Evolutionary conservation across 371 early-diverging fungal genomes (phyloP).

Genomic region (Saksenaea oblongispora): DNA sequence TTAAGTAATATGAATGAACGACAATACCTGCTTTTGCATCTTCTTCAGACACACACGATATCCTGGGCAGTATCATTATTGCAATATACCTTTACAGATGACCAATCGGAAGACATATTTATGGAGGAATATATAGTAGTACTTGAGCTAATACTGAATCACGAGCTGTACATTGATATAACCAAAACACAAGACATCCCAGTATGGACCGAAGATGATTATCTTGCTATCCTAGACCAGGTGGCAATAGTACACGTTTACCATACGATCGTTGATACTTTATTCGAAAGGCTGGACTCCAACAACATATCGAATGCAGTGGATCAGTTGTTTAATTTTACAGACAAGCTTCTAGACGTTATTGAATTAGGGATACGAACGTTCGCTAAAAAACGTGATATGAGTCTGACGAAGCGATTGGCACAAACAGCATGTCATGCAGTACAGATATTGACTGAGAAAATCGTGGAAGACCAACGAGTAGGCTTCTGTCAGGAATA

Average conservation of each 20-base stretch:
- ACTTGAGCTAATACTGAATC: slow-evolving; percentile 30
- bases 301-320: neutral
- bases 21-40: slow-evolving; percentile 48
- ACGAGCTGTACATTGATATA: slow-evolving; percentile 25
- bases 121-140: slow-evolving; percentile 28
- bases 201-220: slow-evolving; percentile 64
- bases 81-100: slow-evolving; percentile 35
- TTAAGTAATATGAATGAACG: slow-evolving; percentile 27
- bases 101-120: neutral
- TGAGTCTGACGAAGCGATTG: slow-evolving; percentile 38
- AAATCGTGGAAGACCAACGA: neutral
- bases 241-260: slow-evolving; percentile 45
- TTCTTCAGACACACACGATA: slow-evolving; percentile 44
- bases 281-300: neutral
- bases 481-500: slow-evolving; percentile 12
- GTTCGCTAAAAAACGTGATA: slow-evolving; percentile 13
- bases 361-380: slow-evolving; percentile 25
- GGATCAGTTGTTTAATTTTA: slow-evolving; percentile 20
- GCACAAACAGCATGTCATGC: slow-evolving; percentile 48
- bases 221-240: slow-evolving; percentile 59
- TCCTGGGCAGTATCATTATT: slow-evolving; percentile 61
- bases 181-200: slow-evolving; percentile 31
- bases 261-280: slow-evolving; percentile 9
- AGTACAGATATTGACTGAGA: slow-evolving; percentile 30
- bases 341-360: slow-evolving; percentile 26